These are phyloP conservation scores for Paecilomyces niveus DNA, from an alignment of 2,329 filamentous ascomycete species.

Conservation along the genomic window DNA sequence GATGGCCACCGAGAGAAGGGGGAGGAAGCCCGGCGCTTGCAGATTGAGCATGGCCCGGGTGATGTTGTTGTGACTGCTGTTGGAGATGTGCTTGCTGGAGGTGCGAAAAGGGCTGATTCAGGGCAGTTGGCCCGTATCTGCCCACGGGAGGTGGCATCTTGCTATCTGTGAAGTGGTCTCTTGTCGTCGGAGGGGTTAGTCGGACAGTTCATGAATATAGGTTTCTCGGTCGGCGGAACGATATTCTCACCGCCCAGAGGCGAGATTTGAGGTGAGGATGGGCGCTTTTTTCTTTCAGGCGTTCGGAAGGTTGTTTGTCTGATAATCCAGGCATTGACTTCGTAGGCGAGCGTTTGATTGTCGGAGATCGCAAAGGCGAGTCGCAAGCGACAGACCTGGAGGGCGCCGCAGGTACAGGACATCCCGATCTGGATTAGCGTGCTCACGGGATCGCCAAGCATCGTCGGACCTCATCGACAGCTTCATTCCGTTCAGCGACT, in stretches of 20 bases:
- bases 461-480: slow-evolving; percentile 8
- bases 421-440: slow-evolving; percentile 24
- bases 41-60: slow-evolving; percentile 36
- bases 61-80: slow-evolving; percentile 39
- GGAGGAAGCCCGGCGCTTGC: slow-evolving; percentile 44
- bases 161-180: slow-evolving; percentile 10
- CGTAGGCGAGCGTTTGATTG: slow-evolving; percentile 16
- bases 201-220: slow-evolving; percentile 13
- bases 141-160: slow-evolving; percentile 54
- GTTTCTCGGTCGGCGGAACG: slow-evolving; percentile 1
- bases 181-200: slow-evolving; percentile 8
- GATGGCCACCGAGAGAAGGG: slow-evolving; percentile 58
- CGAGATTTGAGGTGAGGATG: neutral
- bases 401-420: slow-evolving; percentile 3
- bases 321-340: neutral
- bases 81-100: slow-evolving; percentile 45
- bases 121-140: slow-evolving; percentile 52
- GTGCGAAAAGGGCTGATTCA: slow-evolving; percentile 54
- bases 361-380: slow-evolving; percentile 17
- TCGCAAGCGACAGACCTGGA: slow-evolving; percentile 8
- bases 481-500: slow-evolving; percentile 12
- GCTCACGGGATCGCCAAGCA: slow-evolving; percentile 18
- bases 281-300: neutral
- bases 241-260: neutral
- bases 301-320: neutral